Evolutionary conservation across 1,284 basidiomycete species (phyloP).

Genomic region (Cryptococcus hybrid): DNA sequence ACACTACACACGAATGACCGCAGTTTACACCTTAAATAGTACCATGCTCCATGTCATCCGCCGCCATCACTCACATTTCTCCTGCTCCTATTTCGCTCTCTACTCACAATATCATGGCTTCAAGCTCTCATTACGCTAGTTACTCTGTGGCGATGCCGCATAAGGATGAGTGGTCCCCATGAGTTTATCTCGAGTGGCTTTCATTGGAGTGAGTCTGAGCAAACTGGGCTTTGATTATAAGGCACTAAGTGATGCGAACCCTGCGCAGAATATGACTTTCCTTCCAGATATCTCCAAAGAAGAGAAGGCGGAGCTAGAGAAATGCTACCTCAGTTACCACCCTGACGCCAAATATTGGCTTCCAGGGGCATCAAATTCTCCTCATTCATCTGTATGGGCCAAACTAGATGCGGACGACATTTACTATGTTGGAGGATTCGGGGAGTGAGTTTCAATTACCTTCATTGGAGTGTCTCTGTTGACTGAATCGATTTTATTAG

Average conservation of each 20-base stretch:
- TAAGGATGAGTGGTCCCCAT: conserved; percentile 49
- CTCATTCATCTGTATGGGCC: conserved; percentile 44
- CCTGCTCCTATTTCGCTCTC: conserved; percentile 63
- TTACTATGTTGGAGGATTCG: conserved; percentile 67
- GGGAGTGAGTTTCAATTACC: conserved; percentile 52
- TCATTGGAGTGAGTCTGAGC: conserved; percentile 55
- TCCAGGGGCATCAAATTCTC: conserved; percentile 27
- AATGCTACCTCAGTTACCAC: conserved; percentile 41
- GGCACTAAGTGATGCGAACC: not conserved
- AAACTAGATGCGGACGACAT: conserved; percentile 52
- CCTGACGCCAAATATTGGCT: conserved; percentile 47
- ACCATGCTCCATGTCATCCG: conserved; percentile 56
- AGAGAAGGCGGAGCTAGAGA: conserved; percentile 20
- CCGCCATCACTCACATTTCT: conserved; percentile 63
- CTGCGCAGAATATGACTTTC: conserved; percentile 39
- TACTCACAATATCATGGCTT: conserved; percentile 58
- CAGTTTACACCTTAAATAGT: conserved; percentile 13
- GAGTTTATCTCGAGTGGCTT: conserved; percentile 54
- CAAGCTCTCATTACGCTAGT: conserved; percentile 54
- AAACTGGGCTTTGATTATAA: not conserved
- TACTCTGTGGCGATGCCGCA: conserved; percentile 56
- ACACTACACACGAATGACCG: not conserved
- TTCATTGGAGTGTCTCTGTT: not conserved
- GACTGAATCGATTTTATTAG: conserved; percentile 7
- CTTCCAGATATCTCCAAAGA: conserved; percentile 22